These are phyloP conservation scores for Paxillus involutus DNA, from an alignment of 768 basidiomycete species.

Conservation along the genomic window DNA sequence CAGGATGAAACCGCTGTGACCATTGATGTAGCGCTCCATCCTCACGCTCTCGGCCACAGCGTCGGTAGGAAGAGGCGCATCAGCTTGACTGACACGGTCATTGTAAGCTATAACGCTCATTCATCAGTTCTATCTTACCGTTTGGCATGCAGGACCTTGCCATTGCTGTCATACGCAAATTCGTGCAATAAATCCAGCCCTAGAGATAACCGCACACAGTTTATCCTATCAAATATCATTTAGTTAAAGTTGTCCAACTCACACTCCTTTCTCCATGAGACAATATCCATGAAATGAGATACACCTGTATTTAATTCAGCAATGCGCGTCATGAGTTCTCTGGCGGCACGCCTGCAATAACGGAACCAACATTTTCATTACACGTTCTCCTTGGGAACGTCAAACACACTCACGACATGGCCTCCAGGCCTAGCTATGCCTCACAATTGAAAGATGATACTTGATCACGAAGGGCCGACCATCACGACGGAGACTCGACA, in stretches of 20 bases:
- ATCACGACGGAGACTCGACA: too few relatives aligned
- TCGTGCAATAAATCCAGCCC: not conserved
- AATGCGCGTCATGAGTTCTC: not conserved
- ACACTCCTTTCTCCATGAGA: not conserved
- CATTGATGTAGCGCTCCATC: constrained; percentile 1
- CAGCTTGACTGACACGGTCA: constrained; percentile 4
- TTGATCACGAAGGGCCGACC: too few relatives aligned
- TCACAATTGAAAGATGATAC: too few relatives aligned
- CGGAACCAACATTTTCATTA: not conserved
- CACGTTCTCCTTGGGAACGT: not conserved
- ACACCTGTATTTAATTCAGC: not conserved
- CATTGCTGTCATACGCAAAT: constrained; percentile 1
- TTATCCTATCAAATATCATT: not conserved
- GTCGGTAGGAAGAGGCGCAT: constrained; percentile 2
- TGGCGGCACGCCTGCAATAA: not conserved
- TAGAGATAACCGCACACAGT: not conserved
- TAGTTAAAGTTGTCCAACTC: not conserved
- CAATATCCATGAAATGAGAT: not conserved
- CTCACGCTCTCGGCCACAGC: not conserved
- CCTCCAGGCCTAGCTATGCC: too few relatives aligned
- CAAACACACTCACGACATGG: too few relatives aligned
- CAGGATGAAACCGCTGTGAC: constrained; percentile 2
- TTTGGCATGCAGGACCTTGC: constrained; percentile 1
- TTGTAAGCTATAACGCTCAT: not conserved
- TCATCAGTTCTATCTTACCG: not conserved